A percentile compares a stretch with the other conserved stretches of the same genome.
Conservation (phyloP, 495 filamentous ascomycete genomes). For the Penicillium alfredii region DNA sequence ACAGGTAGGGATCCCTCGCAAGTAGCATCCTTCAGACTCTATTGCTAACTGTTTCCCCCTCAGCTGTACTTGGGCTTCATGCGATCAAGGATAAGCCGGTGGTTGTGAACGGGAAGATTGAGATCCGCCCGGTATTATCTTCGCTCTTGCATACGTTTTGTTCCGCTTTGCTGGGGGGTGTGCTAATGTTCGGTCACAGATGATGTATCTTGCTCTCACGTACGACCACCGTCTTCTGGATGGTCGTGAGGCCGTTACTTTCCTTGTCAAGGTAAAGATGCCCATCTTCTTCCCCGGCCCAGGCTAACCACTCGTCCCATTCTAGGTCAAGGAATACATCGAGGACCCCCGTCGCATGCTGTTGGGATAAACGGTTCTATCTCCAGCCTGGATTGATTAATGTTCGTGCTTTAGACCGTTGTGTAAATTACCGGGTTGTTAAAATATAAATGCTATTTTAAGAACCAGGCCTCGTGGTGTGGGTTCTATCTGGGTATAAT, state of each 20-base stretch:
- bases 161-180: no score
- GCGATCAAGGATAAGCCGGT: constrained; percentile 95
- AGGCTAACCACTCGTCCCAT: constrained; percentile 11
- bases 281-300: not conserved
- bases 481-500: no score
- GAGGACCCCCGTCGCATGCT: constrained; percentile 95
- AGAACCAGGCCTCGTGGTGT: no score
- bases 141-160: not conserved
- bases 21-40: not conserved
- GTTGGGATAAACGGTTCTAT: constrained; percentile 40
- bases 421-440: constrained; percentile 36
- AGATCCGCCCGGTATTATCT: constrained; percentile 72
- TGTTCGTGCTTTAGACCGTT: constrained; percentile 12
- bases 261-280: constrained; percentile 85
- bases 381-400: constrained; percentile 6
- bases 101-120: constrained; percentile 83
- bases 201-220: constrained; percentile 98
- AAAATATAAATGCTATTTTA: constrained; percentile 20
- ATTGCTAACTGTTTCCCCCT: constrained; percentile 13
- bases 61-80: constrained; percentile 91
- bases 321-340: constrained; percentile 85
- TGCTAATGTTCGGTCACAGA: constrained; percentile 43
- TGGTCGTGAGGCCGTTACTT: constrained; percentile 92
- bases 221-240: constrained; percentile 96
- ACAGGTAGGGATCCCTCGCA: constrained; percentile 47